Base-by-base conservation (phyloP, 495 filamentous ascomycete species). In the Xylaria scruposa region DNA sequence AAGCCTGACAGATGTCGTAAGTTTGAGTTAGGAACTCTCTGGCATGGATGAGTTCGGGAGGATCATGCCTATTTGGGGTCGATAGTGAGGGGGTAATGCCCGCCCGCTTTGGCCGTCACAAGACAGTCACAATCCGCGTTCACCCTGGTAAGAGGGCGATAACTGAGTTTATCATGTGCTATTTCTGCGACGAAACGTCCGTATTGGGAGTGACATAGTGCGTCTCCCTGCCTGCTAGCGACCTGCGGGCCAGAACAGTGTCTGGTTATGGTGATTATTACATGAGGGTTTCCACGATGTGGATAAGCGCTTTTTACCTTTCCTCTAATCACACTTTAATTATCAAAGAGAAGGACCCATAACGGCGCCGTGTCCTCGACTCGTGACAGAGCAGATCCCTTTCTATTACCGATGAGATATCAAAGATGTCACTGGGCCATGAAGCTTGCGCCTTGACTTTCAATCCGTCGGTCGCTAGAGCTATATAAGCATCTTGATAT, bases 101-200 rank as follows among this genome's bases (percentile, higher is more conserved):
- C 31, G 29, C 64, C 29, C 36, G 36, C 53, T 70, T 70, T 49
- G 68, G 68, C 59, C 58, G 68, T 70, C 68, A 70, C 54, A 61
- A 70, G 54, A 62, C 36, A 19, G 42, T 62, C 67, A 53, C 58
- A 70, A 70, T 61, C 9, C 53, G 46, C 15, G 53, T 36, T n/a
- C 53, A 46, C 62, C 63, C 44, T 29, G 56, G 49, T 40, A 33
- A 44, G 33, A 67, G 65, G 9, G 49, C 12, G 65, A 54, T 42
- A 6, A 6, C 33, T 17, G 49, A 6, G 33, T 19, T 44, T 44
- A 44, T 60, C 58, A 40, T 60, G 33, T 60, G 56, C 56, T 60
- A 19, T 60, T 38, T 60, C 19, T 26, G 42, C 40, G 26, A 46
- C 24, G 42, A 31, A n/a, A n/a, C n/a, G n/a, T n/a, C n/a, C n/a